Conservation (phyloP, 2,329 filamentous ascomycete species). For the Macrophomina phaseolina region DNA sequence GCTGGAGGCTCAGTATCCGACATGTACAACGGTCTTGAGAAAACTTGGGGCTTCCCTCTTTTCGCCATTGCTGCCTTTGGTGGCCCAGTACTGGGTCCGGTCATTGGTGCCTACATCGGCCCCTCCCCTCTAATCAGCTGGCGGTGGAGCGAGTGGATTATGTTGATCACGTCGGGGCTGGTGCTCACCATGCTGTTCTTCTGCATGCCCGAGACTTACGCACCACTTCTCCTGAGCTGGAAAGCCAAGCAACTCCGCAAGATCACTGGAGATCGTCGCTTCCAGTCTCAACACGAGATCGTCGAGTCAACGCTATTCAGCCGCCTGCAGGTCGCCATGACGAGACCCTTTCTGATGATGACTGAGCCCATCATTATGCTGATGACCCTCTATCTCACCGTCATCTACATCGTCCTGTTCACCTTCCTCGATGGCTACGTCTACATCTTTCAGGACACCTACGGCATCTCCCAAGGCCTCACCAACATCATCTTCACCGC, state of each 20-base stretch:
- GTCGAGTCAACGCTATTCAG: slow-evolving; percentile 29
- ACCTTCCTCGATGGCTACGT: slow-evolving; percentile 60
- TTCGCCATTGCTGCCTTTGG: slow-evolving; percentile 54
- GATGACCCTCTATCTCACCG: slow-evolving; percentile 57
- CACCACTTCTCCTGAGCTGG: slow-evolving; percentile 44
- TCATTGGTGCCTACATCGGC: slow-evolving; percentile 43
- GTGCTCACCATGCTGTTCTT: slow-evolving; percentile 40
- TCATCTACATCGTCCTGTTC: slow-evolving; percentile 62
- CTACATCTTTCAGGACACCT: slow-evolving; percentile 58
- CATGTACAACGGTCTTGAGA: slow-evolving; percentile 55
- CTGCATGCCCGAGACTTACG: slow-evolving; percentile 58
- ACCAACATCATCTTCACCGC: slow-evolving; percentile 56
- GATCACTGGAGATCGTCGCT: slow-evolving; percentile 45
- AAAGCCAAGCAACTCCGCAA: slow-evolving; percentile 39
- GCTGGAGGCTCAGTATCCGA: slow-evolving; percentile 55
- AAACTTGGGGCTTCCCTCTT: slow-evolving; percentile 57
- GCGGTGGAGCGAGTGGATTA: slow-evolving; percentile 47
- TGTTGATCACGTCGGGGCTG: slow-evolving; percentile 41
- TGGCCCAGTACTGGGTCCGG: slow-evolving; percentile 46
- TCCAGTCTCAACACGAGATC: slow-evolving; percentile 39
- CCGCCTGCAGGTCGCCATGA: slow-evolving; percentile 29
- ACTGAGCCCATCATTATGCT: slow-evolving; percentile 56
- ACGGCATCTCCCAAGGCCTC: slow-evolving; percentile 52
- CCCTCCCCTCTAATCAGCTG: slow-evolving; percentile 43
- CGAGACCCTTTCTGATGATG: slow-evolving; percentile 39